A percentile compares a stretch with the other conserved stretches of the same genome.
Conservation (phyloP, 116 monocot genomes). For the Thalassia testudinum region DNA sequence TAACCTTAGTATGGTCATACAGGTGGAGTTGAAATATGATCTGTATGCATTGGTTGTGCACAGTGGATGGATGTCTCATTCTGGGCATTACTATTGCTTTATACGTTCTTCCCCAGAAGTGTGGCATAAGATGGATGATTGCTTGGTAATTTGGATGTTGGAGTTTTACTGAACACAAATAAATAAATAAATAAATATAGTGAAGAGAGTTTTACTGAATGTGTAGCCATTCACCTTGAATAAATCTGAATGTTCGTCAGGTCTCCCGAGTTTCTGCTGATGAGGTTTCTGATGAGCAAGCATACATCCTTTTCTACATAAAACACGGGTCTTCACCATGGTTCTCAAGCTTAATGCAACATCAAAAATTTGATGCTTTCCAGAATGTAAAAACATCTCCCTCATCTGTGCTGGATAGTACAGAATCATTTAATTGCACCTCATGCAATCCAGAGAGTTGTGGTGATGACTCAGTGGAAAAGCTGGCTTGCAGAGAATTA, state of each 20-base stretch:
- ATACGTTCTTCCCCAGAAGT: constrained; percentile 48
- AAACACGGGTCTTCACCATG: constrained; percentile 49
- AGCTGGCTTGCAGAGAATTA: too few species aligned
- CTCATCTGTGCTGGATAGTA: constrained; percentile 33
- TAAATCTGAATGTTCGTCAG: too few species aligned
- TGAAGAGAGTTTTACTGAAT: too few species aligned
- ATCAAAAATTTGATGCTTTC: constrained; percentile 1
- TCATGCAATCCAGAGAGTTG: constrained; percentile 17
- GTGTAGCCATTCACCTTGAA: too few species aligned
- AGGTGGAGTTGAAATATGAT: constrained; percentile 54
- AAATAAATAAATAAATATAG: too few species aligned
- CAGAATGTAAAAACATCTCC: constrained; percentile 15
- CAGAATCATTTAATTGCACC: neutral
- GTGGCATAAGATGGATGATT: constrained; percentile 70
- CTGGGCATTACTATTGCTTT: constrained; percentile 57
- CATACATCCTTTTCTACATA: constrained; percentile 80
- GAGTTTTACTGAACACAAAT: too few species aligned
- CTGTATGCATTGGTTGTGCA: constrained; percentile 76
- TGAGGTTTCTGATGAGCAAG: constrained; percentile 20
- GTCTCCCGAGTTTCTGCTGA: constrained; percentile 13
- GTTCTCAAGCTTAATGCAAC: constrained; percentile 48
- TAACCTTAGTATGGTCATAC: neutral
- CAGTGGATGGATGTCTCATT: constrained; percentile 21
- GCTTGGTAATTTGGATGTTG: constrained; percentile 16
- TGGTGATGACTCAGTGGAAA: constrained; percentile 6